Evolutionary conservation across 139 green algal genomes (phyloP).

Genomic region (Volvox africanus): DNA sequence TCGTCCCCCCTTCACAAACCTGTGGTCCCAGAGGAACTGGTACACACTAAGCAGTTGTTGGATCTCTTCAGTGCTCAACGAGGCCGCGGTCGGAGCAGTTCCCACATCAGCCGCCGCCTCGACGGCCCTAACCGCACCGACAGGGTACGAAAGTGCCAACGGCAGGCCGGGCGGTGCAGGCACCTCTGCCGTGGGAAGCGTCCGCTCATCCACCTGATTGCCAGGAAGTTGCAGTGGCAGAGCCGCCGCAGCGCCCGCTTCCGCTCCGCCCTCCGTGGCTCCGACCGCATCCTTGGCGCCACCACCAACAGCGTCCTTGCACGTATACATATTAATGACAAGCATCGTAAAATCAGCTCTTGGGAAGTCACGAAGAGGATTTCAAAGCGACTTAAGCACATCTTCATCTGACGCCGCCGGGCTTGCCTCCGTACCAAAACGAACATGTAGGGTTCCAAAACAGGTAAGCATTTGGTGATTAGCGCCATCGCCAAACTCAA

Average conservation of each 20-base stretch:
- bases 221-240: background rate
- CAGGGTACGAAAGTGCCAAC: constrained; percentile 59
- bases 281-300: background rate
- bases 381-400: too few species aligned
- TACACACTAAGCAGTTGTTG: constrained; percentile 58
- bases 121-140: background rate
- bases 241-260: background rate
- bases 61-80: constrained; percentile 4
- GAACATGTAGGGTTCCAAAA: too few species aligned
- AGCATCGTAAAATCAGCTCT: too few species aligned
- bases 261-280: background rate
- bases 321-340: too few species aligned
- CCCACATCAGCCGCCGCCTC: background rate
- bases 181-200: background rate
- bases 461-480: too few species aligned
- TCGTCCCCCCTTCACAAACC: background rate
- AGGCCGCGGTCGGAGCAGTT: background rate
- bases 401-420: too few species aligned
- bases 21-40: constrained; percentile 64
- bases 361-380: too few species aligned
- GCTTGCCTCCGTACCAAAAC: too few species aligned
- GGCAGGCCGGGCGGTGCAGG: background rate
- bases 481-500: too few species aligned
- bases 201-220: constrained; percentile 26
- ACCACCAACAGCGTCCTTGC: too few species aligned